Conservation (phyloP, 441 rosid species). For the Jatropha podagrica region DNA sequence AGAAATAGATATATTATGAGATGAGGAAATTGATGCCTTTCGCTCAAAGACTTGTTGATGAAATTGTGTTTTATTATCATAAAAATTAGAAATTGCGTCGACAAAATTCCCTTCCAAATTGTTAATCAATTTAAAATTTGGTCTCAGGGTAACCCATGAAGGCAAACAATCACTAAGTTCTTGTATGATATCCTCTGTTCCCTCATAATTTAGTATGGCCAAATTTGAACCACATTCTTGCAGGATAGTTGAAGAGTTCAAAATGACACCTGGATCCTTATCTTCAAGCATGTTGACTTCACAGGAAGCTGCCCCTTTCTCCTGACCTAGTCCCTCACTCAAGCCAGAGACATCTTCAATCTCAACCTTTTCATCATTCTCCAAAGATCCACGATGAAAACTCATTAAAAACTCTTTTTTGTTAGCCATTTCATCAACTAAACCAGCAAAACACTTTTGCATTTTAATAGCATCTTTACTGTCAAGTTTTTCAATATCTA, state of each 20-base stretch:
- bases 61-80: slow-evolving; percentile 69
- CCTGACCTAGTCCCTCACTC: slow-evolving; percentile 27
- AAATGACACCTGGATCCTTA: slow-evolving; percentile 21
- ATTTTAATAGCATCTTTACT: slow-evolving; percentile 58
- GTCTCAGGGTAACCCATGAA: slow-evolving; percentile 63
- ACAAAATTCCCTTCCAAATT: slow-evolving; percentile 53
- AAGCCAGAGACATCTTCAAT: slow-evolving; percentile 18
- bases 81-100: slow-evolving; percentile 70
- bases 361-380: slow-evolving; percentile 34
- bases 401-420: slow-evolving; percentile 66
- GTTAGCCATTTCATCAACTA: slow-evolving; percentile 83
- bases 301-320: slow-evolving; percentile 26
- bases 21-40: not conserved
- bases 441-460: slow-evolving; percentile 70
- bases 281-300: slow-evolving; percentile 25
- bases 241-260: slow-evolving; percentile 27
- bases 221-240: slow-evolving; percentile 29
- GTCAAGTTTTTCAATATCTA: slow-evolving; percentile 72
- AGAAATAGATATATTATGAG: slow-evolving; percentile 17
- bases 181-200: slow-evolving; percentile 45
- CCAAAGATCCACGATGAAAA: slow-evolving; percentile 38
- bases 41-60: slow-evolving; percentile 49
- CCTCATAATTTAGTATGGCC: slow-evolving; percentile 33
- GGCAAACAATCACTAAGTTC: slow-evolving; percentile 67
- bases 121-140: slow-evolving; percentile 60